Evolutionary conservation across 1,139 yeast genomes (phyloP).

Genomic region (Yarrowia galli): DNA sequence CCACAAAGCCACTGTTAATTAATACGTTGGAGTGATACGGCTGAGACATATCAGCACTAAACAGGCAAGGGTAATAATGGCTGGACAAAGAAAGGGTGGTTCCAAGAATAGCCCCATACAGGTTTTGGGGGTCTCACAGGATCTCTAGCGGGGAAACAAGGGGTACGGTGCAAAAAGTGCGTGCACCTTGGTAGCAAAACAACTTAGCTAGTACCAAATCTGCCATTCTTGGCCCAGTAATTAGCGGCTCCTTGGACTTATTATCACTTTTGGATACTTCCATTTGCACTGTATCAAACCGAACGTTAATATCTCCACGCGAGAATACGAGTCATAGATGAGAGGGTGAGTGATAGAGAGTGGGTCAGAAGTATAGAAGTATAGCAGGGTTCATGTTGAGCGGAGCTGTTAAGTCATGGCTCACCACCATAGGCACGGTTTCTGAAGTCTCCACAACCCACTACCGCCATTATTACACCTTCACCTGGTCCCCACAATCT

Average conservation of each 20-base stretch:
- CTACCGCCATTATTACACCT: background rate
- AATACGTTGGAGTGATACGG: constrained; percentile 1
- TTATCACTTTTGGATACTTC: background rate
- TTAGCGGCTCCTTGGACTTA: no score
- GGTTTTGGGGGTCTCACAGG: no score
- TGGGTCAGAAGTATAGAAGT: no score
- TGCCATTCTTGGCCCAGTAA: no score
- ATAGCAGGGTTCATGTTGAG: no score
- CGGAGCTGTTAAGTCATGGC: no score
- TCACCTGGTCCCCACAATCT: background rate
- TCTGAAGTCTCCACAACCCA: background rate
- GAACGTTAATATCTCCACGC: constrained; percentile 2
- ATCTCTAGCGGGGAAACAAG: no score
- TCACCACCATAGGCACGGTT: no score
- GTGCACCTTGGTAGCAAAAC: no score
- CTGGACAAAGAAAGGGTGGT: background rate
- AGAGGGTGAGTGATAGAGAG: background rate
- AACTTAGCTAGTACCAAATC: no score
- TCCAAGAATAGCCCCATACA: background rate
- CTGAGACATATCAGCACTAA: constrained; percentile 15
- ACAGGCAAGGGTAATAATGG: background rate
- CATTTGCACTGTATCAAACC: background rate
- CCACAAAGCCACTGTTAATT: background rate
- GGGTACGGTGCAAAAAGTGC: no score
- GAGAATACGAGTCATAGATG: background rate